Conservation (phyloP, 1,139 yeast species). For the Sugiyamaella novakii region DNA sequence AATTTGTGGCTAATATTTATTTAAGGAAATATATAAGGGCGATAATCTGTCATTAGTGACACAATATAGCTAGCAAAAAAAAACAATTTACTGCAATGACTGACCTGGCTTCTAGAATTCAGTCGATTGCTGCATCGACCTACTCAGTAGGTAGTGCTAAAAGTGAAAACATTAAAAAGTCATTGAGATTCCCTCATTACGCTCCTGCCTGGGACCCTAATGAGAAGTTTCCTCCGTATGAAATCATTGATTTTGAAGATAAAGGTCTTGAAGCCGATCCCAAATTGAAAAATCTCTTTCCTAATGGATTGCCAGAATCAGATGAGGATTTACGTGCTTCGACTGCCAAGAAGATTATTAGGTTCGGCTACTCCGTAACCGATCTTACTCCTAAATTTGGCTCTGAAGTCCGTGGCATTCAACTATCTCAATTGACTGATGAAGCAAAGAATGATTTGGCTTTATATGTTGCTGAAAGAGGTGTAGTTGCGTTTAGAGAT, state of each 20-base stretch:
- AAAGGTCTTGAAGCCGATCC: slow-evolving; percentile 44
- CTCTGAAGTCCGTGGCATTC: slow-evolving; percentile 59
- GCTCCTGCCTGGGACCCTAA: slow-evolving; percentile 55
- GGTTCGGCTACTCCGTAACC: slow-evolving; percentile 30
- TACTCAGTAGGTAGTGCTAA: slow-evolving; percentile 8
- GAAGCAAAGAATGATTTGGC: slow-evolving; percentile 66
- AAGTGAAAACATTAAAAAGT: slow-evolving; percentile 11
- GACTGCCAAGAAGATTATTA: slow-evolving; percentile 20
- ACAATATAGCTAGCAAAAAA: neutral
- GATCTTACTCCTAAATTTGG: slow-evolving; percentile 61
- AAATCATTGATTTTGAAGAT: slow-evolving; percentile 42
- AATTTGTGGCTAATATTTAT: neutral
- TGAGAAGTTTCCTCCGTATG: slow-evolving; percentile 46
- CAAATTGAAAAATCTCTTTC: slow-evolving; percentile 35
- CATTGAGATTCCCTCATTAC: slow-evolving; percentile 43
- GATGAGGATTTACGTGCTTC: slow-evolving; percentile 22
- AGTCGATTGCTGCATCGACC: slow-evolving; percentile 12
- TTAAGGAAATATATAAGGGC: neutral
- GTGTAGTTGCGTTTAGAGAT: slow-evolving; percentile 65
- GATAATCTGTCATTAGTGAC: too few relatives aligned
- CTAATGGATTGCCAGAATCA: slow-evolving; percentile 30
- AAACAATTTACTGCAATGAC: neutral
- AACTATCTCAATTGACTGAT: slow-evolving; percentile 54
- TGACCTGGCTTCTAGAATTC: slow-evolving; percentile 10
- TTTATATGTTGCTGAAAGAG: slow-evolving; percentile 62